Conservation (phyloP, 306 rosid species). For the Sphenostylis stenocarpa region DNA sequence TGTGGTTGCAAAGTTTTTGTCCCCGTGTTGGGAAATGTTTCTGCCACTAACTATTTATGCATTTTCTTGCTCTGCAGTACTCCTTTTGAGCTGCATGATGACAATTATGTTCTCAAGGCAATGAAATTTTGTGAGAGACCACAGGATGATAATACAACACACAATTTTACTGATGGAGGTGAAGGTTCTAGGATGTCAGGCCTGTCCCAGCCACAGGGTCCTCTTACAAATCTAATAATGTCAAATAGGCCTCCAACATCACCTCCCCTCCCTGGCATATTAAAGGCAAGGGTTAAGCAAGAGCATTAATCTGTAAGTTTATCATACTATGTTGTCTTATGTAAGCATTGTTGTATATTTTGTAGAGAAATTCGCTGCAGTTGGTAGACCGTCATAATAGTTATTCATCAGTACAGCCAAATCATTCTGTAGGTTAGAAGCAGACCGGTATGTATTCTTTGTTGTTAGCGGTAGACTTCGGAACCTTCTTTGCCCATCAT, state of each 20-base stretch:
- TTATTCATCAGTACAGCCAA: slow-evolving; percentile 37
- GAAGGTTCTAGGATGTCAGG: slow-evolving; percentile 78
- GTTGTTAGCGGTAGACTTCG: slow-evolving; percentile 38
- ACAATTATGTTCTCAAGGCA: slow-evolving; percentile 85
- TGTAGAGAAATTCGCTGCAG: slow-evolving; percentile 53
- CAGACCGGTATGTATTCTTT: slow-evolving; percentile 37
- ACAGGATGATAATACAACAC: slow-evolving; percentile 47
- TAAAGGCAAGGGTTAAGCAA: slow-evolving; percentile 90
- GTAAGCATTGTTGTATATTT: slow-evolving; percentile 61
- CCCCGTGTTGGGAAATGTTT: slow-evolving; percentile 8
- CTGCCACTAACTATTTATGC: slow-evolving; percentile 13
- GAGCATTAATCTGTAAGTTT: slow-evolving; percentile 53
- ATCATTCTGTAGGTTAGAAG: slow-evolving; percentile 45
- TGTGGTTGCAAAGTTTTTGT: slow-evolving; percentile 12
- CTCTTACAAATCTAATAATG: slow-evolving; percentile 49
- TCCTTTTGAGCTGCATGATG: slow-evolving; percentile 98
- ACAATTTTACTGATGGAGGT: slow-evolving; percentile 60
- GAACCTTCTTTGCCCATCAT: slow-evolving; percentile 45
- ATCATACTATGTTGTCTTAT: slow-evolving; percentile 32
- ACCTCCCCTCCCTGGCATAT: slow-evolving; percentile 92
- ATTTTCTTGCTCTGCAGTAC: slow-evolving; percentile 58
- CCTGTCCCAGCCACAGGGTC: slow-evolving; percentile 57
- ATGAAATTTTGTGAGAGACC: slow-evolving; percentile 80
- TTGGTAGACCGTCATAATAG: slow-evolving; percentile 27
- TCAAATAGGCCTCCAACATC: slow-evolving; percentile 75